Conservation (phyloP, 2,329 filamentous ascomycete species). For the Triangularia verruculosa region DNA sequence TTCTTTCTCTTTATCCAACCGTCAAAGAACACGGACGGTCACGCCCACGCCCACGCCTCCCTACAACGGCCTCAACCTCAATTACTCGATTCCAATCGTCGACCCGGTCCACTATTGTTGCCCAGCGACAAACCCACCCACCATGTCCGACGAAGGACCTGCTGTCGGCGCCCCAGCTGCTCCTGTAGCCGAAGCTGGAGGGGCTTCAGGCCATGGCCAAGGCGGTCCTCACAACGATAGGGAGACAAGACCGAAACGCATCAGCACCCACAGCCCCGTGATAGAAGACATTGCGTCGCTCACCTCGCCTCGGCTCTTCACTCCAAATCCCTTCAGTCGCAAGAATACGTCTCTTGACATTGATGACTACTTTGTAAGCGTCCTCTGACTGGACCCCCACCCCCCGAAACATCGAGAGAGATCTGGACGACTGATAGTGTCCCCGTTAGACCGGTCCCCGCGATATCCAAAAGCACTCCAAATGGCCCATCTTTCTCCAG, state of each 20-base stretch:
- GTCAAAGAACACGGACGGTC: background rate
- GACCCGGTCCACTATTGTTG: background rate
- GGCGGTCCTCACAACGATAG: background rate
- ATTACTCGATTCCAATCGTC: background rate
- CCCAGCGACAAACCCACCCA: background rate
- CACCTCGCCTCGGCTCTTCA: conserved; percentile 29
- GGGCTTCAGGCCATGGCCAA: background rate
- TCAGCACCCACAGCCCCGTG: conserved; percentile 8
- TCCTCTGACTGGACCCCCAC: background rate
- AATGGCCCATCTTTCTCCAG: conserved; percentile 74
- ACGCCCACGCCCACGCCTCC: background rate
- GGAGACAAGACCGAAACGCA: conserved; percentile 11
- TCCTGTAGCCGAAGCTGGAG: background rate
- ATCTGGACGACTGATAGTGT: background rate
- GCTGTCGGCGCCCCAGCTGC: background rate
- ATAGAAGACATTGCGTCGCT: conserved; percentile 28
- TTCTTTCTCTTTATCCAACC: background rate
- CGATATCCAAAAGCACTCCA: conserved; percentile 70
- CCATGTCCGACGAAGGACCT: conserved; percentile 6
- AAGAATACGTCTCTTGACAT: conserved; percentile 38
- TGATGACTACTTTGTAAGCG: conserved; percentile 47
- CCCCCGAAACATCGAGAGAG: background rate
- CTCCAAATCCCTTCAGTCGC: conserved; percentile 32
- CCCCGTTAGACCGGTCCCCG: conserved; percentile 54
- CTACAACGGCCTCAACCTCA: too few species aligned